A percentile compares a stretch with the other conserved stretches of the same genome.
Conservation (phyloP, 192 early-diverging fungal genomes). For the Coemansia sp. region DNA sequence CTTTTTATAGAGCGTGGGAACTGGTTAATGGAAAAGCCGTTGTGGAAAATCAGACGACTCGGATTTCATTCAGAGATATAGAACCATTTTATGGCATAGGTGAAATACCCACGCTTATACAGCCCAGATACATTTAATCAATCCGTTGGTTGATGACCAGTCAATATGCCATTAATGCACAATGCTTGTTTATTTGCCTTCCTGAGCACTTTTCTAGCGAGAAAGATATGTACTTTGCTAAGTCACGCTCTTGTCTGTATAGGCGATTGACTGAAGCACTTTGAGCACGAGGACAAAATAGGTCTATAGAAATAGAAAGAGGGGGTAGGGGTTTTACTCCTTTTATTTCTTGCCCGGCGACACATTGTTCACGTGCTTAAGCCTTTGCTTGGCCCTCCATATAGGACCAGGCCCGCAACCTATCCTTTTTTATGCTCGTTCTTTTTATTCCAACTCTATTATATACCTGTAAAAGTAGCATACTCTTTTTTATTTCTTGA, state of each 20-base stretch:
- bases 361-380: slow-evolving; percentile 1
- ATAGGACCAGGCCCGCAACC: neutral
- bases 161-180: too few species aligned
- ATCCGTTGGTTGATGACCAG: too few species aligned
- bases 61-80: too few species aligned
- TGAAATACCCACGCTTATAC: too few species aligned
- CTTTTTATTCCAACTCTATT: slow-evolving; percentile 1
- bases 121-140: too few species aligned
- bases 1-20: slow-evolving; percentile 1
- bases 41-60: too few species aligned
- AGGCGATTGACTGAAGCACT: too few species aligned
- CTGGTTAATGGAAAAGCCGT: neutral
- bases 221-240: too few species aligned
- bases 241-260: too few species aligned
- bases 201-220: neutral
- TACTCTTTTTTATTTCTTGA: slow-evolving; percentile 1
- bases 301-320: neutral
- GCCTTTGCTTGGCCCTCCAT: neutral
- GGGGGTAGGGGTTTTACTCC: neutral
- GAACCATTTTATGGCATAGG: too few species aligned
- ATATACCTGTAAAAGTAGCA: slow-evolving; percentile 3
- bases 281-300: neutral
- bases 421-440: neutral
- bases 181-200: neutral
- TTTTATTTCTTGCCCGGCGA: neutral